Conservation (phyloP, 192 early-diverging fungal genomes). For the Backusella circina region DNA sequence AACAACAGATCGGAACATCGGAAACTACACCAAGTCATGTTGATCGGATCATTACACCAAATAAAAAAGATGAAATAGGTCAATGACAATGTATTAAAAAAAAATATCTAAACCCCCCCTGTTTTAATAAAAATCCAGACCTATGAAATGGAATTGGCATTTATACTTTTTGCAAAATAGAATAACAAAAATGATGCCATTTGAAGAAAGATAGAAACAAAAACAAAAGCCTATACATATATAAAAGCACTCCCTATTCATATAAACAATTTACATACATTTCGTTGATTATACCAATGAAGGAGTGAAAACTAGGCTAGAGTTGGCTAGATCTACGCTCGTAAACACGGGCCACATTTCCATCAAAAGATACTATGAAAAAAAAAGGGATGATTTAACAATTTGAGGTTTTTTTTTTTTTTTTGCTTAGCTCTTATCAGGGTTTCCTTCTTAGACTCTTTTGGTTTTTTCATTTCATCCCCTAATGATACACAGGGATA, state of each 20-base stretch:
- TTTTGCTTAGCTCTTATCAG: not conserved
- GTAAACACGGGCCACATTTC: constrained; percentile 12
- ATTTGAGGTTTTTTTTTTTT: not conserved
- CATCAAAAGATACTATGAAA: not conserved
- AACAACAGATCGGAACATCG: not conserved
- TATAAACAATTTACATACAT: constrained; percentile 1
- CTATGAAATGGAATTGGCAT: not conserved
- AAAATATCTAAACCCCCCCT: not conserved
- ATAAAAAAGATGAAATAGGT: not conserved
- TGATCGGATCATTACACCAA: not conserved
- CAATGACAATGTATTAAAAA: not conserved
- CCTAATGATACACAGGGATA: not conserved
- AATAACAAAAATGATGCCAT: not conserved
- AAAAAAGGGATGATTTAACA: not conserved
- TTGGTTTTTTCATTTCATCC: not conserved
- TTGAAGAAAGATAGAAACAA: not conserved
- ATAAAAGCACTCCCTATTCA: not conserved
- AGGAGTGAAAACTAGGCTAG: not conserved
- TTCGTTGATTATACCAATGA: not conserved
- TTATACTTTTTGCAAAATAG: not conserved
- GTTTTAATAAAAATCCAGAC: not conserved
- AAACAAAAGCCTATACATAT: not conserved
- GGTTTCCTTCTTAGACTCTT: not conserved
- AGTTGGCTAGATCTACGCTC: not conserved
- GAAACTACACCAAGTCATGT: not conserved